These are phyloP conservation scores for Catenaria anguillulae DNA, from an alignment of 371 early-diverging fungal genomes.

Conservation along the genomic window DNA sequence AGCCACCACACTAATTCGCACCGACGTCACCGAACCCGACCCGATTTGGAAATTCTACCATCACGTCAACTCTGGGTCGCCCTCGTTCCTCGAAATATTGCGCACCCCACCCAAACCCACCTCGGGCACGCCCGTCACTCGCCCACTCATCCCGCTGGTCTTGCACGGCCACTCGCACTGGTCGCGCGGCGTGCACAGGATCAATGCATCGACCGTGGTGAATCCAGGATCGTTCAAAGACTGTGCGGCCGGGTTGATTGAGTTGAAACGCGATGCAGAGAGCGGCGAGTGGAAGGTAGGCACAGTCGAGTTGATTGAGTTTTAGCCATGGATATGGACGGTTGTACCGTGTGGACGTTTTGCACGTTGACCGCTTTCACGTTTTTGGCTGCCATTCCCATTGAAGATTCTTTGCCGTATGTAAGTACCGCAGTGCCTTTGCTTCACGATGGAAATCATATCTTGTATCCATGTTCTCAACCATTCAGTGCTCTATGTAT, in stretches of 20 bases:
- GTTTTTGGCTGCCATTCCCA: no score
- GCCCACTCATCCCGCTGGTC: neutral
- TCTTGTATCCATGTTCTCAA: no score
- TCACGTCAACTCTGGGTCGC: neutral
- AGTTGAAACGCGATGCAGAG: neutral
- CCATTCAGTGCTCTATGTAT: no score
- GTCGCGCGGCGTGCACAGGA: neutral
- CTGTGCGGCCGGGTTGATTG: neutral
- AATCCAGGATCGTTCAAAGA: neutral
- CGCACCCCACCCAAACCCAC: neutral
- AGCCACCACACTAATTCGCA: neutral
- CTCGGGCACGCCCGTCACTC: neutral
- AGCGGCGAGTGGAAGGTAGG: no score
- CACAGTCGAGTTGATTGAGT: no score
- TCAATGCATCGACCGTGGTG: neutral
- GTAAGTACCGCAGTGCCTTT: no score
- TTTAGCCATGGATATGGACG: no score
- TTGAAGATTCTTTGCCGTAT: no score
- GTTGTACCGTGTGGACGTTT: no score
- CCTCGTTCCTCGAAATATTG: neutral
- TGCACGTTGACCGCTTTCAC: no score
- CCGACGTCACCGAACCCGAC: neutral
- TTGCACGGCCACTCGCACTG: constrained; percentile 3
- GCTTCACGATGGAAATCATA: no score
- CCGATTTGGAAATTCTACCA: neutral